Evolutionary conservation across 1,284 basidiomycete genomes (phyloP).

Genomic region (Ceratobasidium sp.): DNA sequence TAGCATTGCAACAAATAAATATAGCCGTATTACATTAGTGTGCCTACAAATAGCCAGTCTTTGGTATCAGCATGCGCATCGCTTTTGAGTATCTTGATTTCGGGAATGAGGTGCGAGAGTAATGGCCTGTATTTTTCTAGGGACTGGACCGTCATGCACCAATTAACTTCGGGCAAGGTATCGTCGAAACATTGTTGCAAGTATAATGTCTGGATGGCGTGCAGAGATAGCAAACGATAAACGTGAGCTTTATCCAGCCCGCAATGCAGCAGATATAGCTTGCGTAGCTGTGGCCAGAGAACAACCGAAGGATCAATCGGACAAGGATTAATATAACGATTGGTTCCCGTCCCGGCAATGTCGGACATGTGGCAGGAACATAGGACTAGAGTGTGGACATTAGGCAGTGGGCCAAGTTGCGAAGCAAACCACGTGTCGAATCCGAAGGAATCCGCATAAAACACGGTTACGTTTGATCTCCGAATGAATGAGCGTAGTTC

Average conservation of each 20-base stretch:
- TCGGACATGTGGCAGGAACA: not conserved
- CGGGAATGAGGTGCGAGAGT: not conserved
- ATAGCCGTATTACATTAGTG: not conserved
- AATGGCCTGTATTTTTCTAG: not conserved
- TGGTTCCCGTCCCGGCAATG: not conserved
- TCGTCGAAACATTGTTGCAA: not conserved
- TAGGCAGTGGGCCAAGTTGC: not conserved
- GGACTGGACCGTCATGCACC: too few species aligned
- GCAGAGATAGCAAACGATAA: not conserved
- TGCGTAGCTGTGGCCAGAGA: not conserved
- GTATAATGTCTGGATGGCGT: not conserved
- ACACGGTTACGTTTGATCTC: not conserved
- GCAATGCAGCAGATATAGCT: too few species aligned
- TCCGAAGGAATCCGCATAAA: not conserved
- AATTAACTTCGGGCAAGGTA: too few species aligned
- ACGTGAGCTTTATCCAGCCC: not conserved
- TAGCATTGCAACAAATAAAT: too few species aligned
- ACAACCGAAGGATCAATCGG: not conserved
- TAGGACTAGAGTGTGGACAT: not conserved
- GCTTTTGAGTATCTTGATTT: not conserved
- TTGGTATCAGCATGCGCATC: not conserved
- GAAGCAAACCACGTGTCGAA: not conserved
- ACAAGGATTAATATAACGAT: not conserved
- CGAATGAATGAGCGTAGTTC: not conserved
- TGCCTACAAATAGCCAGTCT: not conserved